Conservation (phyloP, 257 asterid genomes). For the Galeopsis tetrahit region DNA sequence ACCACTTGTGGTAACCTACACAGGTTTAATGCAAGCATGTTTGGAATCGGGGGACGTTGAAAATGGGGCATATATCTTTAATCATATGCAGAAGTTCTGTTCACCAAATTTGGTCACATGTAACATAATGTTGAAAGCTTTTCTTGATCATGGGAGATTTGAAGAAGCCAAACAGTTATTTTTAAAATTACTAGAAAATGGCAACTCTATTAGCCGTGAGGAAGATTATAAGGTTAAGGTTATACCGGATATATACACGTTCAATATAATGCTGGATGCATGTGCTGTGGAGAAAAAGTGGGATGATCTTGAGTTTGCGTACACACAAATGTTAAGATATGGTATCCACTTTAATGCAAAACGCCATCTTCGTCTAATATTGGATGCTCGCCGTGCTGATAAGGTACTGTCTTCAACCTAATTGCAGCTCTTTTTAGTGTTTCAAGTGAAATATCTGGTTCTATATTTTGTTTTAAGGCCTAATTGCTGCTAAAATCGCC, state of each 20-base stretch:
- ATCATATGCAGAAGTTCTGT: constrained; percentile 83
- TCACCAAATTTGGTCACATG: constrained; percentile 78
- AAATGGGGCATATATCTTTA: constrained; percentile 64
- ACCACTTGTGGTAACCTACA: constrained; percentile 96
- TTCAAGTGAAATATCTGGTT: constrained; percentile 1
- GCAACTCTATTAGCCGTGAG: constrained; percentile 40
- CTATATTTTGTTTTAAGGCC: neutral
- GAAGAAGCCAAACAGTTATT: constrained; percentile 74
- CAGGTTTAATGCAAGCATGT: constrained; percentile 92
- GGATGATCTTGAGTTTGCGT: constrained; percentile 83
- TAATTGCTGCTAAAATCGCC: no score
- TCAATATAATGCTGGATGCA: constrained; percentile 85
- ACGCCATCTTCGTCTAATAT: constrained; percentile 72
- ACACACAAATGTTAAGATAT: constrained; percentile 64
- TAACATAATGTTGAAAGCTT: constrained; percentile 85
- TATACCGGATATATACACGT: constrained; percentile 77
- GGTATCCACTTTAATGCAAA: constrained; percentile 82
- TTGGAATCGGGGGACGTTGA: constrained; percentile 62
- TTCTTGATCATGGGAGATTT: constrained; percentile 67
- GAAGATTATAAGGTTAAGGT: constrained; percentile 55
- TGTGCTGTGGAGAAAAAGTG: constrained; percentile 63
- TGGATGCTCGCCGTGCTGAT: constrained; percentile 75
- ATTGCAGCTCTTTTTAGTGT: neutral
- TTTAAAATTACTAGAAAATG: constrained; percentile 57
- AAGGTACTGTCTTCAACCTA: constrained; percentile 52